A percentile compares a stretch with the other conserved stretches of the same genome.
phyloP scores from a whole-genome alignment of 139 green algal genomes.

The Micromonas commoda region DNA sequence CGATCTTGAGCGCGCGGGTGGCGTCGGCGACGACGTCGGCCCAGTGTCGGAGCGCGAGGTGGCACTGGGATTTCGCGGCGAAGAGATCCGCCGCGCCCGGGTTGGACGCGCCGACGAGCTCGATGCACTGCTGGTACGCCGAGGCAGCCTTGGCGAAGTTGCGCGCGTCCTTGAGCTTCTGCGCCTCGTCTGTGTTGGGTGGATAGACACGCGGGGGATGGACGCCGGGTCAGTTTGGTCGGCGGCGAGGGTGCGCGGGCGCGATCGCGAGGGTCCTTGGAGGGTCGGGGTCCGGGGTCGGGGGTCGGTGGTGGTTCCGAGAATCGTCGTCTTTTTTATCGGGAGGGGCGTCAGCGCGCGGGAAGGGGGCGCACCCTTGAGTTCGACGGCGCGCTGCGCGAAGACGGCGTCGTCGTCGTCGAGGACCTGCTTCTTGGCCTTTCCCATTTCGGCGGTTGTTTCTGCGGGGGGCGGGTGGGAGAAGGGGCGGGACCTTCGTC shows the following conservation, averaged over 20 bases:
- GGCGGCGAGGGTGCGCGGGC: too few relatives aligned
- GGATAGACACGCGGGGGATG: too few relatives aligned
- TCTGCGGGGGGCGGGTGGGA: too few relatives aligned
- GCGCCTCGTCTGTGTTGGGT: background rate
- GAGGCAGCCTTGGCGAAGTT: background rate
- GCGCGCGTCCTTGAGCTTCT: background rate
- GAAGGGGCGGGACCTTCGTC: too few relatives aligned
- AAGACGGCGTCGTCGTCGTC: background rate
- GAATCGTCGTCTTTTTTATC: too few relatives aligned
- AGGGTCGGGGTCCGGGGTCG: too few relatives aligned
- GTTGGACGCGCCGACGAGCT: background rate
- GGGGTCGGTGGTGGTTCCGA: too few relatives aligned
- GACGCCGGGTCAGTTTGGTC: too few relatives aligned
- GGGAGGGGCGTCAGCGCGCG: too few relatives aligned
- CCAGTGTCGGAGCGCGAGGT: background rate
- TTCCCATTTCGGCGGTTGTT: background rate
- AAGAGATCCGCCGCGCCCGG: background rate
- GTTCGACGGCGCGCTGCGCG: background rate
- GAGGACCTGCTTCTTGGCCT: background rate
- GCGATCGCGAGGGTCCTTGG: too few relatives aligned
- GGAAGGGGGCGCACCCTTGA: too few relatives aligned
- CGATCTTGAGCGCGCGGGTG: background rate
- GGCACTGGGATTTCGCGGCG: background rate
- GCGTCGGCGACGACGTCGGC: conserved; percentile 5
- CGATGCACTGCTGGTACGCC: conserved; percentile 6